Evolutionary conservation across 2,329 filamentous ascomycete species (phyloP), one percentile per base, ranked within the genome.

Genomic region (Aspergillus carbonarius): DNA sequence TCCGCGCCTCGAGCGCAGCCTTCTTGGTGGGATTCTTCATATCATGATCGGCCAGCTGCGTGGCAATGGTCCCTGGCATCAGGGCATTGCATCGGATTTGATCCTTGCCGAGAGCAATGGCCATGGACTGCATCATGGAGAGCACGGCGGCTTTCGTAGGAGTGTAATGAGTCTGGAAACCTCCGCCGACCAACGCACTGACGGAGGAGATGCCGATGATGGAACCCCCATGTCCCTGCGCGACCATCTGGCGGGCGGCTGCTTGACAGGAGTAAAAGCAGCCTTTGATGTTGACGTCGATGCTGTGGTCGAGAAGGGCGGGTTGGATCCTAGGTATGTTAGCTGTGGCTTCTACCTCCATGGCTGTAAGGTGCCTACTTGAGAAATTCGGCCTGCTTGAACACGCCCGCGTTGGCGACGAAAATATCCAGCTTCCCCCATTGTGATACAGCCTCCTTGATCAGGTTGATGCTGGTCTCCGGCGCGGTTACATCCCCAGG

Each of bases 351-450:
- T 13, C 20, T 1, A 15, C 1, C 15, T 23, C 3, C 5, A 2
- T 6, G 1, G 10, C 5, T 23, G 9, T 9, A 5, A 40, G n/a
- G 13, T 6, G 55, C 54, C 37, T 25, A 64, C 81, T 86, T 84
- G 37, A 96, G 77, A 68, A 96, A 93, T 65, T 93, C 89, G 60
- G 88, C 87, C 76, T 95, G 96, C 62, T 89, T 83, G 81, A 91
- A 96, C 56, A 73, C 69, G 2, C 70, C 70, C 9, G 70, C 71
- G 55, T 73, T 73, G 12, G 68, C 68, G 12, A 73, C 64, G 48
- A 73, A 71, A 1, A 70, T 68, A 54, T 73, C 71, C n/a, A 73
- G 46, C 23, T 68, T 59, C 1, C 69, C 68, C 58, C 70, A 73
- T 47, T 58, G 54, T 2, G 60, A 48, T 0, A 71, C 68, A 5